Conservation (phyloP, 331 rosid species). For the Rhamnella rubrinervis region DNA sequence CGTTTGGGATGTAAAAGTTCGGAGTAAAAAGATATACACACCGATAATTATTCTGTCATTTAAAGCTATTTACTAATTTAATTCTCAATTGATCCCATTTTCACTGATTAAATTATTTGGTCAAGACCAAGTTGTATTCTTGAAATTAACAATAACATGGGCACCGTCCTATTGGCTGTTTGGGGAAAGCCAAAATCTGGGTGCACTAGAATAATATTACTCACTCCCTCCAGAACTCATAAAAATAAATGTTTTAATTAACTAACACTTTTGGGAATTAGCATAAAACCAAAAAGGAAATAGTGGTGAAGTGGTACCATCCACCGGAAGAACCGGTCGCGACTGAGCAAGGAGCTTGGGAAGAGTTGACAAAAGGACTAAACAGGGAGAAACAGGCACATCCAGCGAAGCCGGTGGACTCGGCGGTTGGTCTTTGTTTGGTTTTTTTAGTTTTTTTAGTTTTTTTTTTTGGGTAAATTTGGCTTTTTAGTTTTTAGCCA, state of each 20-base stretch:
- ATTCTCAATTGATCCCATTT: too few relatives aligned
- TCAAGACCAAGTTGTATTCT: neutral
- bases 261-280: too few relatives aligned
- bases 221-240: neutral
- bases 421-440: neutral
- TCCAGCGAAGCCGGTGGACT: constrained; percentile 6
- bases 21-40: too few relatives aligned
- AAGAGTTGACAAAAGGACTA: neutral
- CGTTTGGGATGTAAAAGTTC: neutral
- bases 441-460: neutral
- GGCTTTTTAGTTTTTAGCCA: neutral
- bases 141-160: constrained; percentile 22
- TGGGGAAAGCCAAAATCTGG: neutral
- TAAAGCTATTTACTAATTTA: neutral
- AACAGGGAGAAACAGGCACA: neutral
- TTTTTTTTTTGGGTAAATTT: neutral
- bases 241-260: neutral
- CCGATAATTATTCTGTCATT: neutral
- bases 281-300: too few relatives aligned
- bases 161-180: constrained; percentile 17
- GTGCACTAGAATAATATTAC: neutral
- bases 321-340: constrained; percentile 22
- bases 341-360: constrained; percentile 2
- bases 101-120: neutral
- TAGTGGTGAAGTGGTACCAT: neutral